Base-by-base conservation (phyloP, 768 basidiomycete species). In the Hygrocybe coccinea region DNA sequence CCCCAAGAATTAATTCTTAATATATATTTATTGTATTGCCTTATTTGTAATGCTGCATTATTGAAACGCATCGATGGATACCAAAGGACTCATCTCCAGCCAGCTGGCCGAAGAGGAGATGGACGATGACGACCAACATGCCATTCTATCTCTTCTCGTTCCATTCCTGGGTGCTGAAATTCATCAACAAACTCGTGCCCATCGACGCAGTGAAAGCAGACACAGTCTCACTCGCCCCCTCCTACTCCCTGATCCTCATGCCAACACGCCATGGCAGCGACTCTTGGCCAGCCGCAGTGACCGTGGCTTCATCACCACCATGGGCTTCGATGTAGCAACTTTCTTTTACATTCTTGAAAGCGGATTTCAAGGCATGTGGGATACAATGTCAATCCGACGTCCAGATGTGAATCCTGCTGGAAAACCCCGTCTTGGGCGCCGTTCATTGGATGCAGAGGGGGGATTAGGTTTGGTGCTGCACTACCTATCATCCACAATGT, bases 401-500 rank as follows among this genome's bases (percentile, higher is more conserved):
- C 22, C 36, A 6, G 74, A 77, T 59, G 57, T 64, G 2, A 29
- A 51, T 25, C 11, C 33, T 0, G 2, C 19, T n/a, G 62, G 59
- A 19, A 55, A 46, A 9, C 69, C 77, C n/a, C 60, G 69, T 2
- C 62, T 59, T 9, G 56, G 55, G 0, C 10, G 56, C 0, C 62
- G 66, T 0, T 77, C 74, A 0, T 62, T 78, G 1, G 67, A 75
- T 68, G 76, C 71, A 25, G 66, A 65, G 19, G 75, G 76, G 2
- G 76, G 66, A 0, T 65, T 79, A 1, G 74, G 77, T 2, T 68
- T 79, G 0, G 54, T 67, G 0, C 67, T 79, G 0, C 76, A 80
- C 51, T 77, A 69, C 36, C 62, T 79, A 2, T 61, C 58, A 14
- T 80, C 77, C 0, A 62, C 74, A 0, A 78, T 79, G 71, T 63